Conservation (phyloP, 345 rosid genomes). For the Zanthoxylum bungeanum region DNA sequence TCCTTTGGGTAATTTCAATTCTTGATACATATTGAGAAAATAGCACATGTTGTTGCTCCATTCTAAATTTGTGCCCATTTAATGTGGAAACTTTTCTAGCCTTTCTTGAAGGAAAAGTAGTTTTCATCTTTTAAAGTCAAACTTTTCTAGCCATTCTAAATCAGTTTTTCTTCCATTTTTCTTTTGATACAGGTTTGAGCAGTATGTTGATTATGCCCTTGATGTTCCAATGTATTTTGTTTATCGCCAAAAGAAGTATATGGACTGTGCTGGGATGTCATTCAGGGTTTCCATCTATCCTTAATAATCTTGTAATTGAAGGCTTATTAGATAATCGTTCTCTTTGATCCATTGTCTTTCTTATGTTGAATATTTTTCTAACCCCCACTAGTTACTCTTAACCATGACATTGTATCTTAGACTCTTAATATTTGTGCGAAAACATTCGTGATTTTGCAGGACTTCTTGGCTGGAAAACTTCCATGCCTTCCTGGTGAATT, state of each 20-base stretch:
- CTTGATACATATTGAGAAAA: background rate
- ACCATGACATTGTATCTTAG: background rate
- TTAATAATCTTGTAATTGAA: constrained; percentile 33
- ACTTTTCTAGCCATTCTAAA: background rate
- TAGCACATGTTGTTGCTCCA: constrained; percentile 2
- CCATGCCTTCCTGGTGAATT: constrained; percentile 88
- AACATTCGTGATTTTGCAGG: constrained; percentile 45
- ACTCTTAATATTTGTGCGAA: background rate
- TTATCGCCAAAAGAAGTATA: constrained; percentile 73
- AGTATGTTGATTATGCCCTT: constrained; percentile 98
- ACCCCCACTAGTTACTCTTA: background rate
- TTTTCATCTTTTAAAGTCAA: no score
- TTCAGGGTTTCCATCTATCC: constrained; percentile 79
- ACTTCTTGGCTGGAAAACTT: constrained; percentile 95
- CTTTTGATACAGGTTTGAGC: constrained; percentile 78
- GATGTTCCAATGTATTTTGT: constrained; percentile 99
- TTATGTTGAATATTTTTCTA: background rate
- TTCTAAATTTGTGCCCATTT: background rate
- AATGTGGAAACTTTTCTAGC: background rate
- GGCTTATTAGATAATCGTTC: constrained; percentile 13
- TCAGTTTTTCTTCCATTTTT: background rate
- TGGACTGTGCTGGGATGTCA: constrained; percentile 94
- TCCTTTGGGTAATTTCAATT: constrained; percentile 75
- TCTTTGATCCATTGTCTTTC: background rate
- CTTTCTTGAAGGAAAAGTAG: background rate